Evolutionary conservation across 1,284 basidiomycete genomes (phyloP).

Genomic region (Cryptococcus amylolentus): DNA sequence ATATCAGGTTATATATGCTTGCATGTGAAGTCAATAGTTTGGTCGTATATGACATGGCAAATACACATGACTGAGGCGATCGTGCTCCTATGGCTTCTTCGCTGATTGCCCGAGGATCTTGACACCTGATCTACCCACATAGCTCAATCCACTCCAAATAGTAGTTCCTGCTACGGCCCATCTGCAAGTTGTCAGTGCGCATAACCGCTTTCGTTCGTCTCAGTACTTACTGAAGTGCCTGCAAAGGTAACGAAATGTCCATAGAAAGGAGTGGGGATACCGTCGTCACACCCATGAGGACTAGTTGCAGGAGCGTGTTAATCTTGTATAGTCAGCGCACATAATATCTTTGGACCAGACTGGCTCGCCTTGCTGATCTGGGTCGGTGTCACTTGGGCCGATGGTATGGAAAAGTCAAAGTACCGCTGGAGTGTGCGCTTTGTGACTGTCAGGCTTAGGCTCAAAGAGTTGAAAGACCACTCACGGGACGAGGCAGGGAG

Average conservation of each 20-base stretch:
- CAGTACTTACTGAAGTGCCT: constrained; percentile 61
- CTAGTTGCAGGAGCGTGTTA: constrained; percentile 88
- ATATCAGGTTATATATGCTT: not conserved
- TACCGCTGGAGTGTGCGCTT: constrained; percentile 89
- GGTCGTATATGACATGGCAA: not conserved
- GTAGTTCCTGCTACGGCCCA: constrained; percentile 84
- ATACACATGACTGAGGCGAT: not conserved
- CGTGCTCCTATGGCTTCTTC: not conserved
- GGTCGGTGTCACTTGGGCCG: constrained; percentile 88
- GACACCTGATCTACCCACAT: constrained; percentile 71
- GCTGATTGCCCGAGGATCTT: constrained; percentile 51
- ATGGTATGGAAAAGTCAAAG: constrained; percentile 92
- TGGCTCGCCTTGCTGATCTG: constrained; percentile 73
- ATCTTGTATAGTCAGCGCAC: constrained; percentile 56
- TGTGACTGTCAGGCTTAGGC: constrained; percentile 3
- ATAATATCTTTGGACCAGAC: not conserved
- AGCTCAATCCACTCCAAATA: constrained; percentile 86
- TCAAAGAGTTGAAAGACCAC: constrained; percentile 32
- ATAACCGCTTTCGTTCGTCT: not conserved
- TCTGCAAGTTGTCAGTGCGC: constrained; percentile 53
- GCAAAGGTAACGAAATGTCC: constrained; percentile 59
- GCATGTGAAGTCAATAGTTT: not conserved
- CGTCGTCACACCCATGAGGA: constrained; percentile 84
- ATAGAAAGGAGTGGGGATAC: constrained; percentile 72
- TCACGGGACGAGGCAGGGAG: constrained; percentile 78